Evolutionary conservation across 371 early-diverging fungal species (phyloP).

Genomic region (Mucor lusitanicus): DNA sequence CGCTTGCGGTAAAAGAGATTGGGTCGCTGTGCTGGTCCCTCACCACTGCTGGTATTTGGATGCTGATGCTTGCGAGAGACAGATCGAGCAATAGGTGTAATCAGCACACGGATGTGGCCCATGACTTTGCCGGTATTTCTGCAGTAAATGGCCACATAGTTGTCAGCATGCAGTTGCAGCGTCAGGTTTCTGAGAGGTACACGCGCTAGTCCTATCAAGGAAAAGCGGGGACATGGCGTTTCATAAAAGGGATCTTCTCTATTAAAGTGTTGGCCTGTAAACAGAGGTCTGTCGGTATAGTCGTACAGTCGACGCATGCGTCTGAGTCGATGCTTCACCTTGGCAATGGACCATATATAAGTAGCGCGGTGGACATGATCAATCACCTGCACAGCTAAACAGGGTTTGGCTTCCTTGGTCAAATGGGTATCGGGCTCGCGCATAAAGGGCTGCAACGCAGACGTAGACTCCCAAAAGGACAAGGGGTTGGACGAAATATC

Average conservation of each 20-base stretch:
- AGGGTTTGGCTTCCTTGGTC: conserved; percentile 47
- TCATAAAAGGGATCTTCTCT: conserved; percentile 75
- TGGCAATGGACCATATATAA: conserved; percentile 72
- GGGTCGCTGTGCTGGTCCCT: background rate
- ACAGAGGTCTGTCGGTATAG: conserved; percentile 64
- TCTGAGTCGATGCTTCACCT: conserved; percentile 62
- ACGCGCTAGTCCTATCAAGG: conserved; percentile 62
- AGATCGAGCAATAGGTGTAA: conserved; percentile 47
- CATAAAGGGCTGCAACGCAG: conserved; percentile 31
- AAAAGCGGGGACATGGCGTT: conserved; percentile 50
- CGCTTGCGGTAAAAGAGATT: conserved; percentile 1
- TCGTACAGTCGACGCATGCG: conserved; percentile 77
- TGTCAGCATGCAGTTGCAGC: conserved; percentile 52
- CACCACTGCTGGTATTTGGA: background rate
- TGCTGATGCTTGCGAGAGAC: conserved; percentile 16
- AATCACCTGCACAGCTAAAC: conserved; percentile 67
- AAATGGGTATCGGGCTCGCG: conserved; percentile 53
- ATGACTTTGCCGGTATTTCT: conserved; percentile 52
- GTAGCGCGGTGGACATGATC: conserved; percentile 67
- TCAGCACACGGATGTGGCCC: conserved; percentile 49
- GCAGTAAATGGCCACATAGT: conserved; percentile 62
- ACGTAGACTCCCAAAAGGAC: conserved; percentile 66
- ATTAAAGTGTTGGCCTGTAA: conserved; percentile 51
- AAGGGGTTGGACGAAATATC: conserved; percentile 40
- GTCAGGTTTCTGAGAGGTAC: conserved; percentile 53